Evolutionary conservation across 176 grass and related monocot species (phyloP).

Genomic region (Oryza officinalis): DNA sequence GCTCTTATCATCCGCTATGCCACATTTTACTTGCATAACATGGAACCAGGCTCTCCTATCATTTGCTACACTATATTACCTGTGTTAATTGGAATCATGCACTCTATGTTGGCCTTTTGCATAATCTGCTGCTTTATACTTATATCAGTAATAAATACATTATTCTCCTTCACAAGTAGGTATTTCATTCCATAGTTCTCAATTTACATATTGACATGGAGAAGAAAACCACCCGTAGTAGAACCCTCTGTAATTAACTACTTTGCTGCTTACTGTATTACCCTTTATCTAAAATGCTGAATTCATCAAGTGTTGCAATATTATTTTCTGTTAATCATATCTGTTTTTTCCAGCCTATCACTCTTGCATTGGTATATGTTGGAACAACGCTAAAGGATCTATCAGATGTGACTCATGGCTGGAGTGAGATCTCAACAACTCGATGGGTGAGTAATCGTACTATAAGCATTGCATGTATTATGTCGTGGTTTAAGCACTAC

Average conservation of each 20-base stretch:
- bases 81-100: constrained; percentile 9
- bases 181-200: background rate
- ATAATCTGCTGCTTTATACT: constrained; percentile 8
- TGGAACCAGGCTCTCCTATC: background rate
- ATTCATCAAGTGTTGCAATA: background rate
- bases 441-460: constrained; percentile 69
- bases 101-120: background rate
- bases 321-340: constrained; percentile 29
- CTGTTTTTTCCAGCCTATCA: constrained; percentile 78
- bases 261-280: background rate
- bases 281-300: background rate
- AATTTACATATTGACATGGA: background rate
- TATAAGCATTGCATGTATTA: constrained; percentile 21
- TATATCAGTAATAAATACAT: constrained; percentile 6
- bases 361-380: constrained; percentile 89
- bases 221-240: background rate
- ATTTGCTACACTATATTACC: background rate
- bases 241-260: background rate
- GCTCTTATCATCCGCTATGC: background rate
- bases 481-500: background rate
- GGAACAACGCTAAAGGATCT: constrained; percentile 99
- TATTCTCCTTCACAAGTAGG: background rate
- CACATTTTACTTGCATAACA: background rate
- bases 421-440: constrained; percentile 89
- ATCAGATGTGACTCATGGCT: constrained; percentile 97